Evolutionary conservation across 2,329 filamentous ascomycete species (phyloP).

Genomic region (Myriosclerotinia scirpicola): DNA sequence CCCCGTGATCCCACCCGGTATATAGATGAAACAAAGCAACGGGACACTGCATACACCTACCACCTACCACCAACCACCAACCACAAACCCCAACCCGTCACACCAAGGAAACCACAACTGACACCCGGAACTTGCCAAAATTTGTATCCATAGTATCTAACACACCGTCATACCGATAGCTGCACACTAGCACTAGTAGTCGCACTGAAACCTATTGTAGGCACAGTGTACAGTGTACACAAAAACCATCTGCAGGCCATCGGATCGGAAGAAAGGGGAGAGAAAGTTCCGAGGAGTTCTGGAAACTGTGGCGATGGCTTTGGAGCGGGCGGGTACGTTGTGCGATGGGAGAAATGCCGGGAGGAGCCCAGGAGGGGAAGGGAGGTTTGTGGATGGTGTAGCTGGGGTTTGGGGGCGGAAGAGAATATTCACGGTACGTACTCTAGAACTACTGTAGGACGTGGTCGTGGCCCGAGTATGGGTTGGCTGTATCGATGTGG

Average conservation of each 20-base stretch:
- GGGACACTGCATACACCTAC: not conserved
- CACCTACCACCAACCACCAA: too few relatives aligned
- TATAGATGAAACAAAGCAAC: constrained; percentile 7
- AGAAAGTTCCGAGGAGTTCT: not conserved
- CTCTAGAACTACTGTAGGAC: not conserved
- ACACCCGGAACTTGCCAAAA: constrained; percentile 4
- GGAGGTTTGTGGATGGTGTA: not conserved
- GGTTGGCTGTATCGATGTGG: too few relatives aligned
- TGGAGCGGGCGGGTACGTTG: not conserved
- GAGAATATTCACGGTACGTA: not conserved
- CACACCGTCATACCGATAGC: too few relatives aligned
- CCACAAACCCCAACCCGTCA: too few relatives aligned
- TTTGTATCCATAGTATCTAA: not conserved
- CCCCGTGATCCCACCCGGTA: not conserved
- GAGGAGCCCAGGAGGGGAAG: too few relatives aligned
- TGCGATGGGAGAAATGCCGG: not conserved
- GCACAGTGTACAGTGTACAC: not conserved
- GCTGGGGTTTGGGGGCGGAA: not conserved
- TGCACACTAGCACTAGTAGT: too few relatives aligned
- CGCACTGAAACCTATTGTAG: not conserved
- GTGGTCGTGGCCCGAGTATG: not conserved
- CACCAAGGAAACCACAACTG: constrained; percentile 1
- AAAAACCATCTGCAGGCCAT: not conserved
- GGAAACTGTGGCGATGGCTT: not conserved
- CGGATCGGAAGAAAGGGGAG: not conserved